Percentiles rank a stretch among this genome's conserved stretches.
Conservation (phyloP, 106 monocot genomes). For the Dendrobium officinale region DNA sequence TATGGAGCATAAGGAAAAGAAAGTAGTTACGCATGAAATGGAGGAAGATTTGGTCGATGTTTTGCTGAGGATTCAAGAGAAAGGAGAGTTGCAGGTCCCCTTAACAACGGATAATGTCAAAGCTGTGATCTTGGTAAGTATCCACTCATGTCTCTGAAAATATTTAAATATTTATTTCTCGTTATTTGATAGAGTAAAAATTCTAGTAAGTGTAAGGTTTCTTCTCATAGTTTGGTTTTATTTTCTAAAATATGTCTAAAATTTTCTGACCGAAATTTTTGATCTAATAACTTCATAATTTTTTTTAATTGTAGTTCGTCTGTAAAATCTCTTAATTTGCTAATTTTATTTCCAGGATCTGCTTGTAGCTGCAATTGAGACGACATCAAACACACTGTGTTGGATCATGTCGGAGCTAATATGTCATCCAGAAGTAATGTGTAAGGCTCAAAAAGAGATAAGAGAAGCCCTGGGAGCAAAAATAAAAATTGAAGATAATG, state of each 20-base stretch:
- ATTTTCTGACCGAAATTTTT: no score
- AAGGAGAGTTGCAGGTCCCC: neutral
- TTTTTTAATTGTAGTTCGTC: neutral
- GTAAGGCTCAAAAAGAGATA: slow-evolving; percentile 25
- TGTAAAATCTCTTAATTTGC: no score
- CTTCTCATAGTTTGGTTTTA: neutral
- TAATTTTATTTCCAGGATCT: slow-evolving; percentile 12
- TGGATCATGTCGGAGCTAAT: slow-evolving; percentile 30
- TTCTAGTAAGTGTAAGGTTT: no score
- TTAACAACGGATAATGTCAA: neutral
- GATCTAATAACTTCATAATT: no score
- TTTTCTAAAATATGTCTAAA: neutral
- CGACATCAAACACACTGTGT: slow-evolving; percentile 28
- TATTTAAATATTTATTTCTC: no score
- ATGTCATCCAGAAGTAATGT: slow-evolving; percentile 24
- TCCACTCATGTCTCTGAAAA: no score
- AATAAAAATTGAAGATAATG: slow-evolving; percentile 20
- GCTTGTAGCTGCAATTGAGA: slow-evolving; percentile 37
- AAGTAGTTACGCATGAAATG: neutral
- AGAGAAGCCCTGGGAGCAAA: neutral
- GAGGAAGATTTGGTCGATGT: slow-evolving; percentile 14
- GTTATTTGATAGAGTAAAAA: no score
- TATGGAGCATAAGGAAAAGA: neutral
- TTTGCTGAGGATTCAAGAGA: neutral
- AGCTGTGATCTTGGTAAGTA: slow-evolving; percentile 18